Conservation (phyloP, 2,329 filamentous ascomycete species). For the Annulohypoxylon truncatum region DNA sequence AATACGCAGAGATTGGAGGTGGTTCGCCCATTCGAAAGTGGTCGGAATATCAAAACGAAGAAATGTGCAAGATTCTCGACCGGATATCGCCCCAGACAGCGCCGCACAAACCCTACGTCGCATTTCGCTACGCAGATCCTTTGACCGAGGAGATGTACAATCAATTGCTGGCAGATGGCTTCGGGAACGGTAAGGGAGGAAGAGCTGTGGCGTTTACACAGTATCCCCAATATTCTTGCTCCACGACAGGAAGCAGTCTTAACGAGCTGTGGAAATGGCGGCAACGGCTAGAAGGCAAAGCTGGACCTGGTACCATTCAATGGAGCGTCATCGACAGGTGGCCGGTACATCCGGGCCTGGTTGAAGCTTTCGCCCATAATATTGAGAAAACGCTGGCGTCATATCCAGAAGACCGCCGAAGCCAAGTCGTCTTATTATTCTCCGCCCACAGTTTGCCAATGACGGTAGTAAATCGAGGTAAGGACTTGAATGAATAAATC, state of each 20-base stretch:
- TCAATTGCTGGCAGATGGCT: constrained; percentile 85
- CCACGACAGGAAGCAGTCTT: constrained; percentile 93
- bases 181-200: constrained; percentile 89
- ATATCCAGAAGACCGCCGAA: constrained; percentile 84
- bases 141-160: constrained; percentile 95
- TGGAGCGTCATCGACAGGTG: constrained; percentile 99
- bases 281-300: constrained; percentile 84
- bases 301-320: constrained; percentile 76
- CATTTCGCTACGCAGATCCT: constrained; percentile 94
- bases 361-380: constrained; percentile 92
- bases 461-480: constrained; percentile 93
- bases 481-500: constrained; percentile 33
- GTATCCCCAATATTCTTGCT: constrained; percentile 98
- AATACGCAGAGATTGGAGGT: constrained; percentile 94
- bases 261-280: constrained; percentile 99
- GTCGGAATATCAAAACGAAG: constrained; percentile 92
- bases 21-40: constrained; percentile 98
- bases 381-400: constrained; percentile 86
- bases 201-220: constrained; percentile 97
- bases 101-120: constrained; percentile 96
- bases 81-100: constrained; percentile 90
- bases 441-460: constrained; percentile 97
- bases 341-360: constrained; percentile 89
- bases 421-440: constrained; percentile 87
- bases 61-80: constrained; percentile 99